Evolutionary conservation across 2,329 filamentous ascomycete species (phyloP), one percentile per base, ranked within the genome.

Genomic region (Xylaria sp.): DNA sequence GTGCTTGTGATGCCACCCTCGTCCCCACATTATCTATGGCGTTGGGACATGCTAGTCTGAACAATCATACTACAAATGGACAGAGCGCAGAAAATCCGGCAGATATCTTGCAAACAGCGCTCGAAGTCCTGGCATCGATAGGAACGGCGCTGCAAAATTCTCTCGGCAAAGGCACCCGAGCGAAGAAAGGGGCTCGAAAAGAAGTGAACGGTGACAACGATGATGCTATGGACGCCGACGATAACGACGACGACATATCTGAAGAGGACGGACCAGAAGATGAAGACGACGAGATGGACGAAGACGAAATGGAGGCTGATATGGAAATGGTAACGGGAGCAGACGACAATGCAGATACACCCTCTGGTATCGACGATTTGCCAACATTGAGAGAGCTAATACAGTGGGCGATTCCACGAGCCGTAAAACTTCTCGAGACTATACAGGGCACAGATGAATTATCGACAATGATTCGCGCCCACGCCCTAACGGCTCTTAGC

Each of bases 91-190:
- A 77, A 8, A 78, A 75, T 64, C 75, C 80, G 1, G 66, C 75
- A 7, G 83, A 85, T 65, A 79, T 82, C 40, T 74, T 84, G 54
- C 79, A 84, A 69, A 74, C 87, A 15, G 85, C 86, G 2, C 76
- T 90, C 0, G 86, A 90, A 73, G 84, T 87, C 15, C 78, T 89
- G 0, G 87, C 87, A 3, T 87, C 87, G 6, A 89, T 90, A 49
- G 87, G 86, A 43, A 89, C 86, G 2, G 81, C 79, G 47, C 77
- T 89, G 12, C 83, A 84, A 69, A 78, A 82, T 35, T 81, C 82
- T 5, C 71, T 84, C 43, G 80, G 82, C 42, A 80, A 80, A 61
- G 79, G 76, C 17, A 79, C 76, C 57, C 64, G 60, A 19, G 43
- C 25, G 23, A 77, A 75, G 15, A 72, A 77, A 31, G 76, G 78